Evolutionary conservation across 2,329 filamentous ascomycete genomes (phyloP).

Genomic region (Arachnopeziza araneosa): DNA sequence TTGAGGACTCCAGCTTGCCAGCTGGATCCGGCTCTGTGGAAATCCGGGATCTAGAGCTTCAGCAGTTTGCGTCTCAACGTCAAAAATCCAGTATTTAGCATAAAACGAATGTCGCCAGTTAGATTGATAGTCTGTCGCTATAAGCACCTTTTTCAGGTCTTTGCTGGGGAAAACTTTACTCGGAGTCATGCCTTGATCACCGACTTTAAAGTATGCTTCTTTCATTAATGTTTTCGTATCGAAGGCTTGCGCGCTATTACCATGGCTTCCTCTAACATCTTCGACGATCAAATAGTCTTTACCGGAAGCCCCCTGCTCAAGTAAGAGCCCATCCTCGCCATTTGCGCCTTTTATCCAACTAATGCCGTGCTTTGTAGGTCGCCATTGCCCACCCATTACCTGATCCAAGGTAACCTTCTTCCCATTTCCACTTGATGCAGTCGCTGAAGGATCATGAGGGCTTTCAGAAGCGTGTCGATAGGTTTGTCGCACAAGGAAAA

Average conservation of each 20-base stretch:
- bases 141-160: conserved; percentile 78
- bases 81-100: conserved; percentile 84
- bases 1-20: conserved; percentile 83
- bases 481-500: conserved; percentile 58
- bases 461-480: conserved; percentile 61
- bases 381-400: conserved; percentile 62
- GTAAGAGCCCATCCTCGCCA: conserved; percentile 76
- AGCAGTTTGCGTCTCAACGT: conserved; percentile 73
- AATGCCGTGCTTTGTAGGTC: conserved; percentile 57
- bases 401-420: conserved; percentile 71
- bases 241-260: conserved; percentile 34
- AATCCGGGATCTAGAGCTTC: conserved; percentile 71
- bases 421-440: conserved; percentile 54
- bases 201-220: conserved; percentile 53
- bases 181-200: conserved; percentile 50
- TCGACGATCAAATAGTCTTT: conserved; percentile 80
- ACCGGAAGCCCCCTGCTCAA: conserved; percentile 60
- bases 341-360: conserved; percentile 71
- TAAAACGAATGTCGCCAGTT: conserved; percentile 91
- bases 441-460: conserved; percentile 64
- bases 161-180: conserved; percentile 67
- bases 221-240: conserved; percentile 72
- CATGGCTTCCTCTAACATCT: conserved; percentile 62
- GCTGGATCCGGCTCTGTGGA: conserved; percentile 62
- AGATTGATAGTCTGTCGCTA: conserved; percentile 65